Conservation (phyloP, 2,329 filamentous ascomycete genomes). For the Epichloe amarillans region DNA sequence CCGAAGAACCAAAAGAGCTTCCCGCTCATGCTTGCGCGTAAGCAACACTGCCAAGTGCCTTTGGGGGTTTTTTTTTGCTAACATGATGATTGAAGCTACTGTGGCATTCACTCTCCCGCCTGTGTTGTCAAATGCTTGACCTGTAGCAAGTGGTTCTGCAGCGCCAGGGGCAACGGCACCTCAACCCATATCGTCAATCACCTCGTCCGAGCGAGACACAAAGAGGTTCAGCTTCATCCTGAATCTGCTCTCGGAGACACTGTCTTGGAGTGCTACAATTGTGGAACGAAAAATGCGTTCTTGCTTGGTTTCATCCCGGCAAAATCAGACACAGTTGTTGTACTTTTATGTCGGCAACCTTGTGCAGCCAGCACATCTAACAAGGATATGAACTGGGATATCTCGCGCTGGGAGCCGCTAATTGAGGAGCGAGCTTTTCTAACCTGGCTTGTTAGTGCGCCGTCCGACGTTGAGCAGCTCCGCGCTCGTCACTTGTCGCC, state of each 20-base stretch:
- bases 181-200: constrained; percentile 98
- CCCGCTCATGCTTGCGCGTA: constrained; percentile 93
- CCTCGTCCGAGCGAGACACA: constrained; percentile 90
- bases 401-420: constrained; percentile 90
- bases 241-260: constrained; percentile 89
- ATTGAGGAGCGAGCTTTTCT: constrained; percentile 95
- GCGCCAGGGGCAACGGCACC: constrained; percentile 87
- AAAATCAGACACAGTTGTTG: constrained; percentile 96
- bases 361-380: constrained; percentile 89
- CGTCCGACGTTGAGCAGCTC: constrained; percentile 89
- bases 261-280: constrained; percentile 96
- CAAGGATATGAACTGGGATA: constrained; percentile 99
- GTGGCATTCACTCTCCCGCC: constrained; percentile 89
- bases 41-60: constrained; percentile 19
- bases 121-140: constrained; percentile 92
- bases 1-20: constrained; percentile 78
- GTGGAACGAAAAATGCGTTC: constrained; percentile 98
- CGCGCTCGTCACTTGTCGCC: constrained; percentile 86
- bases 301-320: constrained; percentile 95
- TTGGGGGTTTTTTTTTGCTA: not conserved
- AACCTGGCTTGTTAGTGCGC: constrained; percentile 79
- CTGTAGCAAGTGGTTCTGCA: constrained; percentile 99
- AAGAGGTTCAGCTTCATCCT: constrained; percentile 95
- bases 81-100: constrained; percentile 49
- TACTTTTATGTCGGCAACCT: constrained; percentile 89